Conservation (phyloP, 129 eudicot species). For the Artemisia annua region DNA sequence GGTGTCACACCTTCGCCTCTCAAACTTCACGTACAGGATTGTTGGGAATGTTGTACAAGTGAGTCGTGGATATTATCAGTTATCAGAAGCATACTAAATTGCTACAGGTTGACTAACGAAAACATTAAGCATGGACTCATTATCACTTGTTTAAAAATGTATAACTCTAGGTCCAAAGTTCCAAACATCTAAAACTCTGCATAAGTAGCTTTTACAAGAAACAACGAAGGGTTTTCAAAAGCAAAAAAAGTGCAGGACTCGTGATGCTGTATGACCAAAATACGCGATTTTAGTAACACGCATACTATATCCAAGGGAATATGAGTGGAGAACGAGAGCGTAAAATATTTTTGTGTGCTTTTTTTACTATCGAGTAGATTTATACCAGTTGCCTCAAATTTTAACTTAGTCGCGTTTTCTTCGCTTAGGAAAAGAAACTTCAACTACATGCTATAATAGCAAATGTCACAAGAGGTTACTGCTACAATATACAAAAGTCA, state of each 20-base stretch:
- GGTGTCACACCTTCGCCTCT: too few relatives aligned
- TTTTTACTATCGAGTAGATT: conserved; percentile 58
- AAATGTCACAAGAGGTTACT: background rate
- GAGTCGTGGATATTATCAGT: too few relatives aligned
- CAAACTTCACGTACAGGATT: too few relatives aligned
- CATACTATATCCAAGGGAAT: conserved; percentile 65
- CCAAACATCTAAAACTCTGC: conserved; percentile 54
- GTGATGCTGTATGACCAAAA: background rate
- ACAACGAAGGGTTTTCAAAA: background rate
- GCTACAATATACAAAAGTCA: background rate
- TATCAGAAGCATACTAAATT: too few relatives aligned
- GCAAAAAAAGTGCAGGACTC: background rate
- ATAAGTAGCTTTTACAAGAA: conserved; percentile 52
- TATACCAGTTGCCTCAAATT: conserved; percentile 53
- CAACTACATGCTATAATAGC: conserved; percentile 59
- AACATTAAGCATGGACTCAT: conserved; percentile 39
- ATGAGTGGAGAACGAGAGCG: conserved; percentile 58
- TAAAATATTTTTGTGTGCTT: conserved; percentile 57
- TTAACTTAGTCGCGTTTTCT: conserved; percentile 50
- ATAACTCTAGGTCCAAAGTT: conserved; percentile 62
- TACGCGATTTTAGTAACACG: conserved; percentile 3
- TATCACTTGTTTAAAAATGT: conserved; percentile 62
- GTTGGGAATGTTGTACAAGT: too few relatives aligned
- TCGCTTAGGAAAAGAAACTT: conserved; percentile 55
- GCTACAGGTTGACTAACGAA: conserved; percentile 34